phyloP scores from a whole-genome alignment of 805 yeast species.

The Wickerhamomyces canadensis region DNA sequence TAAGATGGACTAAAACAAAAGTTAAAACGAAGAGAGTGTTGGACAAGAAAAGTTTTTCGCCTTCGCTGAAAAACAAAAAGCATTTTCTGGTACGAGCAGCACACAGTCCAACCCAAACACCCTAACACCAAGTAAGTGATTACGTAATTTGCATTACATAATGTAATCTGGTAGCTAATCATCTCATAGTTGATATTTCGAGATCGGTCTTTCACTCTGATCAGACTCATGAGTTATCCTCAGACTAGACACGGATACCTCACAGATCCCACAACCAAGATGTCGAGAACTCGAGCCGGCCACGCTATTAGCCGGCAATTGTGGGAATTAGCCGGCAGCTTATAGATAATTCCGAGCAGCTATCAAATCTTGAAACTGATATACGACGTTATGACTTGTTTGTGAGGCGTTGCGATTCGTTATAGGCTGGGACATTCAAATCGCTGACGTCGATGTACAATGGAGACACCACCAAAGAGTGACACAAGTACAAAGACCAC shows the following conservation, averaged over 20 bases:
- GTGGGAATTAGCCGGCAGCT: too few relatives aligned
- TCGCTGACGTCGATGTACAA: not conserved
- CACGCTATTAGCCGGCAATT: too few relatives aligned
- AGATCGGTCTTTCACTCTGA: too few relatives aligned
- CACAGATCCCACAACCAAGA: too few relatives aligned
- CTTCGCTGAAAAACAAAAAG: not conserved
- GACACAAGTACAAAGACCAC: slow-evolving; percentile 1
- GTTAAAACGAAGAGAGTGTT: not conserved
- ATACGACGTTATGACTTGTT: too few relatives aligned
- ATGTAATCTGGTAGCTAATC: too few relatives aligned
- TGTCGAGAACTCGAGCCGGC: too few relatives aligned
- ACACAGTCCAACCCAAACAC: not conserved
- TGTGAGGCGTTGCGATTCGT: not conserved
- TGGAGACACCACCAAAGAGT: not conserved
- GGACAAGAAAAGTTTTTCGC: not conserved
- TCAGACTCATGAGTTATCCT: too few relatives aligned
- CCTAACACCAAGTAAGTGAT: slow-evolving; percentile 3
- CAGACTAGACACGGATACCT: too few relatives aligned
- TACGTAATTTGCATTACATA: slow-evolving; percentile 1
- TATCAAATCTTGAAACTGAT: too few relatives aligned
- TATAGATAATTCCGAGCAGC: too few relatives aligned
- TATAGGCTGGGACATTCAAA: not conserved
- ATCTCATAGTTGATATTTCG: too few relatives aligned
- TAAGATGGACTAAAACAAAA: slow-evolving; percentile 7
- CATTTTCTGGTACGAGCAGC: not conserved